These are phyloP conservation scores for Rhodosporidiobolus sp. DNA, from an alignment of 768 basidiomycete species.

Conservation along the genomic window DNA sequence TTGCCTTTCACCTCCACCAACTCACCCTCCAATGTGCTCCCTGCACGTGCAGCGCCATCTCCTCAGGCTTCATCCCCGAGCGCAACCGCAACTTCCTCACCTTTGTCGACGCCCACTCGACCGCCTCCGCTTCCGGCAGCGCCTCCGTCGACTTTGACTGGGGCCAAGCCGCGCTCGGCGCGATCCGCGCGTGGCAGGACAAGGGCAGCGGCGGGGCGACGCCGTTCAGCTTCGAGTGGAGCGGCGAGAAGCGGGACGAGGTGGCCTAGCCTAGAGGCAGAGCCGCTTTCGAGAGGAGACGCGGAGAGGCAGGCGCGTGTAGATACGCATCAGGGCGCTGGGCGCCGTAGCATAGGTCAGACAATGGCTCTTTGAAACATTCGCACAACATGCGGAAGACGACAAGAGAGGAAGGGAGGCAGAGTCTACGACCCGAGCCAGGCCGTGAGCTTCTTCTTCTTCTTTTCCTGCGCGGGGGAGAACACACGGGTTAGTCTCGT, in stretches of 20 bases:
- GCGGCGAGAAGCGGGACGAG: constrained; percentile 37
- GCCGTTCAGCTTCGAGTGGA: constrained; percentile 30
- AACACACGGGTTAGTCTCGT: background rate
- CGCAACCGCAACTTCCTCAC: constrained; percentile 62
- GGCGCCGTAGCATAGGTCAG: too few relatives aligned
- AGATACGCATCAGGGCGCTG: background rate
- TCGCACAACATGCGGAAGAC: background rate
- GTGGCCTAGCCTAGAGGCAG: constrained; percentile 18
- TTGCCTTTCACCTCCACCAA: background rate
- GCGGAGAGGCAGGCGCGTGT: background rate
- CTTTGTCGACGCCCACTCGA: constrained; percentile 69
- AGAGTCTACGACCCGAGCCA: background rate
- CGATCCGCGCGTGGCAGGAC: constrained; percentile 60
- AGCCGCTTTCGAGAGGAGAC: background rate
- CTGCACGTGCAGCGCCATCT: constrained; percentile 7
- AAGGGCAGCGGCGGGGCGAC: constrained; percentile 22
- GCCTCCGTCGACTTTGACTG: constrained; percentile 70
- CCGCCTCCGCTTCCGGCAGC: constrained; percentile 48
- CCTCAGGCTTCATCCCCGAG: constrained; percentile 58
- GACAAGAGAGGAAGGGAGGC: too few relatives aligned
- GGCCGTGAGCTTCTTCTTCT: constrained; percentile 8
- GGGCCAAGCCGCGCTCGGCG: constrained; percentile 67
- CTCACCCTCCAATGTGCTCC: background rate
- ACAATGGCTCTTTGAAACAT: too few relatives aligned
- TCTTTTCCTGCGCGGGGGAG: constrained; percentile 11